A percentile compares a stretch with the other conserved stretches of the same genome.
These are phyloP conservation scores for Circinella umbellata DNA, from an alignment of 371 early-diverging fungal species.

Conservation along the genomic window DNA sequence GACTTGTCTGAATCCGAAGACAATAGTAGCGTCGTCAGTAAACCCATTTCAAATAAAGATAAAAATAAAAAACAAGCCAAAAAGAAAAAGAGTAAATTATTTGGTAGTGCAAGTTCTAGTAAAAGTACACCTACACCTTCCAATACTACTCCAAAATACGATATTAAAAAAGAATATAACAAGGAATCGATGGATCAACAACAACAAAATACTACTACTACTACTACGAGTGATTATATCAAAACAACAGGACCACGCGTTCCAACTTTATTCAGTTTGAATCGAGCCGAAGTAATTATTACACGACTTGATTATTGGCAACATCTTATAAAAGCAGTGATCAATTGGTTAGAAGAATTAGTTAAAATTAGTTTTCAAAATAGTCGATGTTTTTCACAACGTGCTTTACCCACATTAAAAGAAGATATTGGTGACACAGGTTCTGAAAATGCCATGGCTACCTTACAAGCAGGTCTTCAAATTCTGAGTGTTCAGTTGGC, in stretches of 20 bases:
- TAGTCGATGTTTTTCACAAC: conserved; percentile 35
- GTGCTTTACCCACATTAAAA: conserved; percentile 26
- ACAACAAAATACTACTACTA: background rate
- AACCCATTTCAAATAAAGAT: background rate
- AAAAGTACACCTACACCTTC: background rate
- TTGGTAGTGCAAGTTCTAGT: background rate
- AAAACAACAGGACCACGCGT: conserved; percentile 1
- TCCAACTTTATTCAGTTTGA: conserved; percentile 24
- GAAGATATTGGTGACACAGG: conserved; percentile 11
- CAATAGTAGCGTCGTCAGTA: background rate
- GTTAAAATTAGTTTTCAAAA: conserved; percentile 32
- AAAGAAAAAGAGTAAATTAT: conserved; percentile 8
- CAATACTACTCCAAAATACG: no score
- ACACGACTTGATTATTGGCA: conserved; percentile 37
- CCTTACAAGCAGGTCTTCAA: conserved; percentile 32
- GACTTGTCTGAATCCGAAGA: conserved; percentile 7
- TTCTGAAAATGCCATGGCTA: conserved; percentile 20
- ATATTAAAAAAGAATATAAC: no score
- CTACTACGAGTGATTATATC: background rate
- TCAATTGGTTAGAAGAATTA: conserved; percentile 38
- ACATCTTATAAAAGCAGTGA: conserved; percentile 30
- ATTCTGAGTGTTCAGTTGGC: conserved; percentile 33
- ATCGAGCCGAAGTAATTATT: conserved; percentile 43
- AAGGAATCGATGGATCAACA: background rate
- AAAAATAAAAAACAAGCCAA: background rate